Evolutionary conservation across 139 green algal genomes (phyloP).

Genomic region (Gonium pectorale): DNA sequence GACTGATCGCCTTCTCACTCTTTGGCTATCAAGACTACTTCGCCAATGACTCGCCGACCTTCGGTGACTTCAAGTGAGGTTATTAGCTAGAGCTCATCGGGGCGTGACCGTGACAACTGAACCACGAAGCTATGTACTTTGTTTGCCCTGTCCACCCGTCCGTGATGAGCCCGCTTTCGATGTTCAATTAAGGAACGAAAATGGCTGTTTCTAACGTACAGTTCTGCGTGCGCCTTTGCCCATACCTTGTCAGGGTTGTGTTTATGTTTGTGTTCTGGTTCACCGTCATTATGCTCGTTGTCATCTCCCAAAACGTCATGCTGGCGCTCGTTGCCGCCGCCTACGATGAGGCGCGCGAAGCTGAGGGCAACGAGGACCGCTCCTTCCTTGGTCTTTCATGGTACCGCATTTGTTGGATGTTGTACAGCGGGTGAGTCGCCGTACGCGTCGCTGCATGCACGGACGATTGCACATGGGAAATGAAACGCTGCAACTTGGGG

Average conservation of each 20-base stretch:
- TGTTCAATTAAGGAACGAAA: not conserved
- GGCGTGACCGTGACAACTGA: no score
- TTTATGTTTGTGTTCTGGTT: conserved; percentile 34
- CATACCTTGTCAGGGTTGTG: conserved; percentile 16
- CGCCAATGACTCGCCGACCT: not conserved
- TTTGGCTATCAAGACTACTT: conserved; percentile 13
- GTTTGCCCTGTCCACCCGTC: not conserved
- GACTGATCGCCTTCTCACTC: conserved; percentile 3
- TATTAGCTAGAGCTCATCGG: no score
- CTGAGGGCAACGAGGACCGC: not conserved
- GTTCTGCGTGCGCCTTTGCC: no score
- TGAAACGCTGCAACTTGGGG: not conserved
- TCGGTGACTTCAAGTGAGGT: not conserved
- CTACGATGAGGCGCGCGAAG: conserved; percentile 22
- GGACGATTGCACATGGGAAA: not conserved
- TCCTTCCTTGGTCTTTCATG: not conserved
- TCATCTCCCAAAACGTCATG: conserved; percentile 23
- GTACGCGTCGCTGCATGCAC: not conserved
- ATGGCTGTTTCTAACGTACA: not conserved
- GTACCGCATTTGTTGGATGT: conserved; percentile 19
- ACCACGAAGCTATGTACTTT: not conserved
- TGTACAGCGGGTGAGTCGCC: conserved; percentile 4
- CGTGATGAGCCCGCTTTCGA: not conserved
- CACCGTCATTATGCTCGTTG: not conserved
- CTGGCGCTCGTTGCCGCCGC: conserved; percentile 7